Evolutionary conservation across 1,284 basidiomycete genomes (phyloP).

Genomic region (Boletus mariae): DNA sequence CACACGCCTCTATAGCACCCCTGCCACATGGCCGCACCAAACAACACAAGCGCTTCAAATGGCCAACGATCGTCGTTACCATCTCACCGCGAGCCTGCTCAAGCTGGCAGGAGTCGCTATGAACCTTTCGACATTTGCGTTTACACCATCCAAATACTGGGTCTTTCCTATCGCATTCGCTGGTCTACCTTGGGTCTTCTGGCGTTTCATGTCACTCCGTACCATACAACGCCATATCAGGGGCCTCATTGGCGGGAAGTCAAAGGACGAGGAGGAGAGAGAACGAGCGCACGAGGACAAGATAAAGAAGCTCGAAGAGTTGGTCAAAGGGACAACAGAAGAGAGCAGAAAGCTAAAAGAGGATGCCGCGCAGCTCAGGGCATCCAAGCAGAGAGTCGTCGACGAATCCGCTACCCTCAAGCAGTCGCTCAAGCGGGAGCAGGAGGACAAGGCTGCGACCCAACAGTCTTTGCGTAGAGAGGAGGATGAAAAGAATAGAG

Average conservation of each 20-base stretch:
- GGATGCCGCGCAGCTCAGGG: slow-evolving; percentile 12
- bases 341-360: slow-evolving; percentile 19
- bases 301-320: slow-evolving; percentile 17
- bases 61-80: slow-evolving; percentile 16
- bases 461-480: slow-evolving; percentile 20
- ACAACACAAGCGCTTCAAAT: slow-evolving; percentile 20
- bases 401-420: slow-evolving; percentile 11
- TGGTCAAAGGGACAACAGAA: slow-evolving; percentile 3
- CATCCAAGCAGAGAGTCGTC: slow-evolving; percentile 1
- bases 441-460: slow-evolving; percentile 10
- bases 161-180: slow-evolving; percentile 29
- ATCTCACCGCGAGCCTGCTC: slow-evolving; percentile 7
- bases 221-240: neutral
- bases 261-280: slow-evolving; percentile 24
- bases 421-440: slow-evolving; percentile 17
- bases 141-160: slow-evolving; percentile 29
- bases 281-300: slow-evolving; percentile 12
- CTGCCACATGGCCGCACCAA: slow-evolving; percentile 21
- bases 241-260: neutral
- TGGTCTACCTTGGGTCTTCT: slow-evolving; percentile 24
- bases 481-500: slow-evolving; percentile 20
- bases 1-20: slow-evolving; percentile 16
- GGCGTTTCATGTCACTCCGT: slow-evolving; percentile 14
- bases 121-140: slow-evolving; percentile 30
- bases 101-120: slow-evolving; percentile 18